phyloP scores from a whole-genome alignment of 495 filamentous ascomycete species.

The Podospora tetraspora region DNA sequence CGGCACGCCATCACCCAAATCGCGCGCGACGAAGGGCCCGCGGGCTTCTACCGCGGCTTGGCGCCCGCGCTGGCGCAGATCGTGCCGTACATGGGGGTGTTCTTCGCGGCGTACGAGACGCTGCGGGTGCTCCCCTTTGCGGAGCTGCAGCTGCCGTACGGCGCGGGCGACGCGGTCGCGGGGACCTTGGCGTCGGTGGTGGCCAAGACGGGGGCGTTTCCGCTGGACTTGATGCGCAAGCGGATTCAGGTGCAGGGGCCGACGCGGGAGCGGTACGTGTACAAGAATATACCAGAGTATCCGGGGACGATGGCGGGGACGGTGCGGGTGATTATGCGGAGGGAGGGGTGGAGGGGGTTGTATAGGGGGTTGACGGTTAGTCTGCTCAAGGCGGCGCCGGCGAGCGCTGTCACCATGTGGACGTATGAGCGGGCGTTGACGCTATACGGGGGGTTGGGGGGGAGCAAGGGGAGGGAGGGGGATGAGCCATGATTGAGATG shows the following conservation, averaged over 20 bases:
- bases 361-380: conserved; percentile 87
- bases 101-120: conserved; percentile 85
- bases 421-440: conserved; percentile 77
- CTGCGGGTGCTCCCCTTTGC: conserved; percentile 51
- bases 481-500: neutral
- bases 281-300: conserved; percentile 86
- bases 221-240: conserved; percentile 90
- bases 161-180: conserved; percentile 72
- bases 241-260: conserved; percentile 93
- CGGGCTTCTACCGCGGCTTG: conserved; percentile 83
- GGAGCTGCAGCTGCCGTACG: conserved; percentile 57
- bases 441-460: conserved; percentile 45
- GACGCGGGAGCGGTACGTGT: conserved; percentile 67
- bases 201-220: conserved; percentile 87
- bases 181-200: conserved; percentile 72
- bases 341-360: conserved; percentile 73
- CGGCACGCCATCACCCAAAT: conserved; percentile 65
- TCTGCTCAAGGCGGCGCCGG: conserved; percentile 87
- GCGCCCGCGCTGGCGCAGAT: conserved; percentile 77
- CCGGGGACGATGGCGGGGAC: conserved; percentile 55
- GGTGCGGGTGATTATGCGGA: conserved; percentile 57
- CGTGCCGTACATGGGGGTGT: conserved; percentile 92
- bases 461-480: conserved; percentile 13
- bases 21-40: conserved; percentile 60
- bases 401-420: conserved; percentile 97